Conservation (phyloP, 257 asterid species). For the Solanum habrochaites region DNA sequence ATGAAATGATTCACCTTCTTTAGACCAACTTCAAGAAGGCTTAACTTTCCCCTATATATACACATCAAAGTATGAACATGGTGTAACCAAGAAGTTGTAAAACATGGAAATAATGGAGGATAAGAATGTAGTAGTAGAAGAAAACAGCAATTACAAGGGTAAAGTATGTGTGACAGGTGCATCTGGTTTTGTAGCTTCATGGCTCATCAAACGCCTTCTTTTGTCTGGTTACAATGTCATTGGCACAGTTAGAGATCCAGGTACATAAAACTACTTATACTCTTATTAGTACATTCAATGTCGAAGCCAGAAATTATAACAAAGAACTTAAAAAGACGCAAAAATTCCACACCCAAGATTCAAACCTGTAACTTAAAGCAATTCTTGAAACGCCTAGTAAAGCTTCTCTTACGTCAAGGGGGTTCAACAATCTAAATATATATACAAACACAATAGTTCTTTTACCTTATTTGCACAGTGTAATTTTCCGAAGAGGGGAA, state of each 20-base stretch:
- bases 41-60: not conserved
- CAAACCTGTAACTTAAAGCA: not conserved
- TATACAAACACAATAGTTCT: too few species aligned
- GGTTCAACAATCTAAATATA: not conserved
- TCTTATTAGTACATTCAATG: not conserved
- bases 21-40: not conserved
- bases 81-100: not conserved
- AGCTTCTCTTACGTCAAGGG: not conserved
- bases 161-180: conserved; percentile 93
- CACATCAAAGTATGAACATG: not conserved
- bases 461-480: too few species aligned
- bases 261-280: conserved; percentile 1
- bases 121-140: conserved; percentile 1
- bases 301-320: not conserved
- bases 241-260: conserved; percentile 90
- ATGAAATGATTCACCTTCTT: conserved; percentile 28
- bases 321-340: not conserved
- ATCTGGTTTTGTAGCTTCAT: conserved; percentile 77
- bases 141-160: conserved; percentile 19
- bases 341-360: too few species aligned
- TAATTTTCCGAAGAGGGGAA: too few species aligned
- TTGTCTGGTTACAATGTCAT: conserved; percentile 54
- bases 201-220: conserved; percentile 80
- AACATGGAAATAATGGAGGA: not conserved
- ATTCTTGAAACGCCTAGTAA: not conserved